Evolutionary conservation across 2,329 filamentous ascomycete species (phyloP).

Genomic region (Fusarium guadeloupense): DNA sequence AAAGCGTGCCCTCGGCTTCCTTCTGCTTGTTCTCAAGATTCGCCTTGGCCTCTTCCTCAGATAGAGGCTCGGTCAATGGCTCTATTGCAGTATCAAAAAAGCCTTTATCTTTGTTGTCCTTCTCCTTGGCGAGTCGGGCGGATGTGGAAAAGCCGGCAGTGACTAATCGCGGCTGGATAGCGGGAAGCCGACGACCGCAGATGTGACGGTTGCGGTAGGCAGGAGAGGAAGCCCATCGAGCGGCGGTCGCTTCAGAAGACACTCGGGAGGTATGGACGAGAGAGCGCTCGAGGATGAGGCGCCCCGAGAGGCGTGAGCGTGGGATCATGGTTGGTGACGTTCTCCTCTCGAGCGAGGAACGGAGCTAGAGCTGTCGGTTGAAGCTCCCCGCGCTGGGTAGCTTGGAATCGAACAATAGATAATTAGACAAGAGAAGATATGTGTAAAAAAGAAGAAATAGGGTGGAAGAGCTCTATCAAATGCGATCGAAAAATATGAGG

Average conservation of each 20-base stretch:
- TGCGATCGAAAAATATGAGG: slow-evolving; percentile 18
- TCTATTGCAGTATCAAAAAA: slow-evolving; percentile 62
- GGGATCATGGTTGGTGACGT: slow-evolving; percentile 50
- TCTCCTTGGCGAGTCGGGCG: slow-evolving; percentile 48
- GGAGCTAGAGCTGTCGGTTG: slow-evolving; percentile 27
- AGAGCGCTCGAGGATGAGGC: slow-evolving; percentile 51
- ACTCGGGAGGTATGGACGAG: slow-evolving; percentile 41
- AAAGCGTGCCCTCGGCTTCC: slow-evolving; percentile 56
- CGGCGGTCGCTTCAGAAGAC: slow-evolving; percentile 37
- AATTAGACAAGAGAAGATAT: slow-evolving; percentile 30
- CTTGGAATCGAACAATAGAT: slow-evolving; percentile 9
- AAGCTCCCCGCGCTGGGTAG: slow-evolving; percentile 43
- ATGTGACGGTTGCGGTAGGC: slow-evolving; percentile 44
- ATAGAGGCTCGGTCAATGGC: slow-evolving; percentile 56
- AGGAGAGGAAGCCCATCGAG: slow-evolving; percentile 43
- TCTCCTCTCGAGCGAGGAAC: slow-evolving; percentile 11
- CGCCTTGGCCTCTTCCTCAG: slow-evolving; percentile 63
- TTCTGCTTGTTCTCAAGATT: slow-evolving; percentile 59
- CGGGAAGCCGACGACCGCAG: slow-evolving; percentile 47
- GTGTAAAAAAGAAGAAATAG: slow-evolving; percentile 3
- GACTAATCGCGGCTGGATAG: slow-evolving; percentile 41
- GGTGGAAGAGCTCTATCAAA: slow-evolving; percentile 16
- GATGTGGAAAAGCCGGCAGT: slow-evolving; percentile 51
- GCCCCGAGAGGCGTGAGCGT: slow-evolving; percentile 52
- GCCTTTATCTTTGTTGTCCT: slow-evolving; percentile 52